Percentiles rank a stretch among this genome's conserved stretches.
phyloP scores from a whole-genome alignment of 2,329 filamentous ascomycete genomes.

The Chrysosporium queenslandicum region DNA sequence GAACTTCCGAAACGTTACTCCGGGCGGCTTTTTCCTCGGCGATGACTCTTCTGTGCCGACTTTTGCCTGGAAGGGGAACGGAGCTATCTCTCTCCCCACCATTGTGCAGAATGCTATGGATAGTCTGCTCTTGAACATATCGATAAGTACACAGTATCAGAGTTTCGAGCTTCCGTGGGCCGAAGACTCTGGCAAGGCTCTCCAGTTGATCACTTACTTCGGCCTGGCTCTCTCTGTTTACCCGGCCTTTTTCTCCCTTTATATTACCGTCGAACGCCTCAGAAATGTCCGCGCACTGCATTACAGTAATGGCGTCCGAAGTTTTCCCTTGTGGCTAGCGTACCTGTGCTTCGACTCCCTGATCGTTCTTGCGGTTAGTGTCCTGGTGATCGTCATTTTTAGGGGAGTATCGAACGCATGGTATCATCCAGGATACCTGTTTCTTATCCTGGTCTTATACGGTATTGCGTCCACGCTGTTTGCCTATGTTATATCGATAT shows the following conservation, averaged over 20 bases:
- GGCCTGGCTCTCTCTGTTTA: constrained; percentile 66
- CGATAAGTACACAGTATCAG: constrained; percentile 62
- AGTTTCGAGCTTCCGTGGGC: constrained; percentile 66
- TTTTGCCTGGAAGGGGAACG: constrained; percentile 57
- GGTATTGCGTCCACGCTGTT: constrained; percentile 66
- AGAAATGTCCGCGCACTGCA: constrained; percentile 72
- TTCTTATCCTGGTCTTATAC: constrained; percentile 70
- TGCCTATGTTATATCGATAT: constrained; percentile 72
- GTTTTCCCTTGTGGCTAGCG: constrained; percentile 72
- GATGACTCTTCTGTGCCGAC: constrained; percentile 51
- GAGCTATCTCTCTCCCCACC: constrained; percentile 44
- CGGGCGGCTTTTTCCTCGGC: constrained; percentile 71
- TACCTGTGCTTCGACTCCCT: constrained; percentile 72
- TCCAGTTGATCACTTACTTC: constrained; percentile 75
- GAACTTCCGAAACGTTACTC: constrained; percentile 58
- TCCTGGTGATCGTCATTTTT: constrained; percentile 60
- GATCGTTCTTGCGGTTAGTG: constrained; percentile 58
- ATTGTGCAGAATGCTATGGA: constrained; percentile 55
- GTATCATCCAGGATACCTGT: constrained; percentile 73
- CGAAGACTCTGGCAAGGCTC: constrained; percentile 57
- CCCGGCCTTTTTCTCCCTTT: constrained; percentile 78
- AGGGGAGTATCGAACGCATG: constrained; percentile 52
- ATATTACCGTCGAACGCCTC: constrained; percentile 74
- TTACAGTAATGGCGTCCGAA: constrained; percentile 82
- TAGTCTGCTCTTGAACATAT: constrained; percentile 55